Evolutionary conservation across 805 yeast species (phyloP).

Genomic region (Candida nitratophila): DNA sequence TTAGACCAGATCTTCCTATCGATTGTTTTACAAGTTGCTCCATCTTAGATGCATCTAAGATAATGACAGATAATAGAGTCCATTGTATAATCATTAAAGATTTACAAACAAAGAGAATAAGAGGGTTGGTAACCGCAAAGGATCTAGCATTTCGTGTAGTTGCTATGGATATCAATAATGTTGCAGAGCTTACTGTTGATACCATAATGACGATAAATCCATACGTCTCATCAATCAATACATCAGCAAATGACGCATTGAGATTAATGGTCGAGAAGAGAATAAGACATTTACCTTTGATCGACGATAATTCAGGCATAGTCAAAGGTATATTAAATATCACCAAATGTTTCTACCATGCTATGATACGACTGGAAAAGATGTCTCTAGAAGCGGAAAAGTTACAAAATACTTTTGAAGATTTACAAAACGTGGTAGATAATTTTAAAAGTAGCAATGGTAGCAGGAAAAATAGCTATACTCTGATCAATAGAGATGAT

Average conservation of each 20-base stretch:
- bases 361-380: slow-evolving; percentile 34
- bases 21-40: slow-evolving; percentile 27
- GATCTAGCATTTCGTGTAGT: slow-evolving; percentile 39
- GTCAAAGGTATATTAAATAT: slow-evolving; percentile 39
- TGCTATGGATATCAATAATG: slow-evolving; percentile 23
- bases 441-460: background rate
- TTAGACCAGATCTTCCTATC: slow-evolving; percentile 28
- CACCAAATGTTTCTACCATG: slow-evolving; percentile 40
- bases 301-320: slow-evolving; percentile 23
- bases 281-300: slow-evolving; percentile 37
- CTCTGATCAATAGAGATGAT: background rate
- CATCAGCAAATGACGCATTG: slow-evolving; percentile 35
- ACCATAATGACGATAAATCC: slow-evolving; percentile 35
- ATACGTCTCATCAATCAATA: slow-evolving; percentile 25
- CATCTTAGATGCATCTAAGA: slow-evolving; percentile 25
- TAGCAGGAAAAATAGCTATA: slow-evolving; percentile 6
- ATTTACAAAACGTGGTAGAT: slow-evolving; percentile 12
- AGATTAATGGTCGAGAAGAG: slow-evolving; percentile 33
- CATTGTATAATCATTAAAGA: slow-evolving; percentile 35
- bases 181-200: slow-evolving; percentile 20
- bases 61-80: slow-evolving; percentile 32
- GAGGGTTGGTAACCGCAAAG: slow-evolving; percentile 39
- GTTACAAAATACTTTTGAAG: slow-evolving; percentile 23
- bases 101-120: slow-evolving; percentile 16
- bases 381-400: slow-evolving; percentile 31